Evolutionary conservation across 2,329 filamentous ascomycete genomes (phyloP), one percentile per base, ranked within the genome.

Genomic region (Pyrenochaeta sp.): DNA sequence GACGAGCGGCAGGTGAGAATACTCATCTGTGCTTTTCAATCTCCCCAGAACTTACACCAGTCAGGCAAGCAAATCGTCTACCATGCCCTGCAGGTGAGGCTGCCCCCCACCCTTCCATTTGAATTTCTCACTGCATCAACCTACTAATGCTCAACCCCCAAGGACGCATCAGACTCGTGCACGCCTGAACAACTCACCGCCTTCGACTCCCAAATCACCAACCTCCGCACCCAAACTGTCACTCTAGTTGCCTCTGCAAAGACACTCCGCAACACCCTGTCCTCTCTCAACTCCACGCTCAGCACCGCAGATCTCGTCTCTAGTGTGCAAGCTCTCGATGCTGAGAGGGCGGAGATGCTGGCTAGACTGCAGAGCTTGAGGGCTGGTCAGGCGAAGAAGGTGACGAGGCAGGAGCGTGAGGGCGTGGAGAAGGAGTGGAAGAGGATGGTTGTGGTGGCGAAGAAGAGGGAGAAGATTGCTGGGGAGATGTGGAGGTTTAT

Each of bases 1-100:
- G 83, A 44, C 82, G 82, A 44, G 74, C 78, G 33, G 79, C 85
- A 33, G 83, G 83, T 83, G 63, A 58, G 71, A 49, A 17, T 9
- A 27, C 23, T 27, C 23, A 46, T 32, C 7, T 42, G 32, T 11
- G 33, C 49, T 12, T 6, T 27, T 4, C 2, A 39, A 29, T 36
- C 52, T 27, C 23, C 27, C 15, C 14, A 42, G 9, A 10, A n/a
- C 55, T 60, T n/a, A 58, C 36, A 17, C 41, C 2, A 6, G 7
- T 1, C 56, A 84, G 85, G 85, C 17, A 88, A 87, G 72, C 85
- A 87, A 63, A 77, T 80, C 33, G 85, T 88, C 54, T 88, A 87
- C 67, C 85, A 88, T 69, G 77, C 80, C 31, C 60, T 78, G 6
- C 79, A 82, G 68, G 79, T 80, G 65, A n/a, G n/a, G n/a, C n/a